These are phyloP conservation scores for Phytophthora capsici DNA, from an alignment of 352 stramenopile genomes.

Conservation along the genomic window DNA sequence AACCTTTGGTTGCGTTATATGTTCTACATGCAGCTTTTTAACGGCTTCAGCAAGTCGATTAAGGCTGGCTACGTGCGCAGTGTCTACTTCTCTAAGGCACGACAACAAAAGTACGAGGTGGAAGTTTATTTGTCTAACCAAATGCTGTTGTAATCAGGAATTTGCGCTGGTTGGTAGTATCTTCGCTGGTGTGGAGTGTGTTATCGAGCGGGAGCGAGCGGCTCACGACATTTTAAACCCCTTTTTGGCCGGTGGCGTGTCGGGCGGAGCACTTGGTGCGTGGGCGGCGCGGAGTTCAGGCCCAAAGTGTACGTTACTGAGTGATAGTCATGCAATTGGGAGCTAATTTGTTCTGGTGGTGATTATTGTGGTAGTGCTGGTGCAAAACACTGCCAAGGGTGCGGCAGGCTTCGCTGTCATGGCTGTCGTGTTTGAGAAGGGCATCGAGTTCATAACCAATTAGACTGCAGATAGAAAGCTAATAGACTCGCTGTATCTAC, in stretches of 20 bases:
- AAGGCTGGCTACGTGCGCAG: slow-evolving; percentile 79
- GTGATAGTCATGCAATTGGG: not conserved
- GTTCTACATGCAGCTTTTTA: slow-evolving; percentile 60
- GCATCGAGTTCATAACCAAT: slow-evolving; percentile 65
- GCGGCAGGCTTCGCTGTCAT: slow-evolving; percentile 82
- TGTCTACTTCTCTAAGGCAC: slow-evolving; percentile 87
- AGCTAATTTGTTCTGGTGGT: not conserved
- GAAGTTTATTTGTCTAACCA: not conserved
- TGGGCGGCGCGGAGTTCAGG: slow-evolving; percentile 77
- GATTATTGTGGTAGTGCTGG: slow-evolving; percentile 52
- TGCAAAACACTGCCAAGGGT: slow-evolving; percentile 77
- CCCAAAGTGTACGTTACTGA: slow-evolving; percentile 53
- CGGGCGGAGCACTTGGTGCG: slow-evolving; percentile 66
- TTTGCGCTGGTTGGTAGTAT: slow-evolving; percentile 84
- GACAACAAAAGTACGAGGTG: not conserved
- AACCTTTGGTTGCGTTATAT: too few relatives aligned
- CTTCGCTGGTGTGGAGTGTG: slow-evolving; percentile 83
- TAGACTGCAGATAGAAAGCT: slow-evolving; percentile 30
- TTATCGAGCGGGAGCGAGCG: slow-evolving; percentile 85
- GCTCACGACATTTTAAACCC: slow-evolving; percentile 82
- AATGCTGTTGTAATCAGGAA: slow-evolving; percentile 52
- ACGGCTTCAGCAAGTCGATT: slow-evolving; percentile 87
- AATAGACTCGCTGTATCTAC: slow-evolving; percentile 35
- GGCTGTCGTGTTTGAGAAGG: slow-evolving; percentile 88
- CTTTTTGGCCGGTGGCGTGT: slow-evolving; percentile 71